Base-by-base conservation (phyloP, 768 basidiomycete species). In the Phylloporus rhodoxanthus region DNA sequence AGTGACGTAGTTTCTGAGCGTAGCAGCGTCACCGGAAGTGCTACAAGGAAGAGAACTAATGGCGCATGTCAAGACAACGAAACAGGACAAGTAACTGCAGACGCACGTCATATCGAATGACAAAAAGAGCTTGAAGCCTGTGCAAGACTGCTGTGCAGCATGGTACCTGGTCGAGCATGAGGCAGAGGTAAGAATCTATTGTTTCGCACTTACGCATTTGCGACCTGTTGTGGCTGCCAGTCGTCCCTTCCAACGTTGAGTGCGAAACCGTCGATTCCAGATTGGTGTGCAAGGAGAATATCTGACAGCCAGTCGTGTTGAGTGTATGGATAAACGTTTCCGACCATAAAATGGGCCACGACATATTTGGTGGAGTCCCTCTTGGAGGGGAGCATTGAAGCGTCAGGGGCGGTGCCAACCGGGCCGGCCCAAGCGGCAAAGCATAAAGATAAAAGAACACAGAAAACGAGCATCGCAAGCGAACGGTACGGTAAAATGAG, bases 21-120 rank as follows among this genome's bases (percentile, higher is more conserved):
- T 59, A 28, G 70, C 66, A 4, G 76, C 84, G 47, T 87, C 76
- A 14, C 57, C 59, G 19, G 73, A 55, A 14, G 72, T 71, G 7
- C 59, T 62, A 54, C 85, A 84, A 5, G 82, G 76, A 41, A 84
- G 64, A 4, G 76, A 76, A 4, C 82, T 84, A 34, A 25, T 5
- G 42, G 21, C 17, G 19, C 45, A 41, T 39, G 40, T 54, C 23
- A 44, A 33, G 21, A 43, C 30, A 34, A 7, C 2, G 34, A 26
- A n/a, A 40, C 11, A 23, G 15, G 14, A 17, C 5, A 25, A 28
- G 47, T 5, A 34, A 38, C 3, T 33, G 43, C 21, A 43, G 20
- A 75, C 74, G 57, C 57, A 85, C 81, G 80, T 70, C 87, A 87
- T 88, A 59, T 91, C 88, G 43, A 90, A 78, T 13, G 84, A 87